Evolutionary conservation across 2,329 filamentous ascomycete species (phyloP), one percentile per base, ranked within the genome.

Genomic region (Fusarium tjaetaba): DNA sequence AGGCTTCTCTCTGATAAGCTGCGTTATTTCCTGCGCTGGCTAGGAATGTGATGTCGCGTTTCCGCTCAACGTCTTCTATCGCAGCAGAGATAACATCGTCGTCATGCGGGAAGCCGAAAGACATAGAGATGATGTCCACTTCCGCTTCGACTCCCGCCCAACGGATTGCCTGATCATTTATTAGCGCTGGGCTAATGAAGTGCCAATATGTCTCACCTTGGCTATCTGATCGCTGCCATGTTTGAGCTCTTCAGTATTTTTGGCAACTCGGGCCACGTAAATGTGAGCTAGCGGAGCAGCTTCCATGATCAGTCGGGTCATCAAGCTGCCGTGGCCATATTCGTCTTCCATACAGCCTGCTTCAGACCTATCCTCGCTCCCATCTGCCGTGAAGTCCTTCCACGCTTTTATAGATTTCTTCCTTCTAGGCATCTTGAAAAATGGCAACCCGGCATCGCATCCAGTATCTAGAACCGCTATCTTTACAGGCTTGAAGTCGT

Each of bases 291-390:
- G 10, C 1, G 57, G 57, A 8, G 45, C 45, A 22, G 46, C 36
- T 52, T 60, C 57, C 57, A 53, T 53, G 10, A 41, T 20, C 0
- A 60, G 0, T 3, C 45, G 36, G 0, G 10, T 13, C 57, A 60
- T 60, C 7, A 60, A 9, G 10, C 34, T 52, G 4, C 57, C 45
- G 8, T 60, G 57, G 0, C 45, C 57, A 15, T 41, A 60, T 20
- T 26, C 26, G 5, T 60, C 57, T 14, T 55, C 26, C 36, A 55
- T 55, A 0, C 1, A 9, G 0, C 1, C 5, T 38, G 6, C 0
- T 14, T 2, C 16, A 9, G 9, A 0, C 1, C 0, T 20, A 4
- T 24, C 52, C 0, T 30, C 26, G 24, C 10, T n/a, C 1, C 0
- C 1, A 13, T 13, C 0, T 4, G 2, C 14, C 6, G 22, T 4